Conservation (phyloP, 306 rosid genomes). For the Sesbania bispinosa region DNA sequence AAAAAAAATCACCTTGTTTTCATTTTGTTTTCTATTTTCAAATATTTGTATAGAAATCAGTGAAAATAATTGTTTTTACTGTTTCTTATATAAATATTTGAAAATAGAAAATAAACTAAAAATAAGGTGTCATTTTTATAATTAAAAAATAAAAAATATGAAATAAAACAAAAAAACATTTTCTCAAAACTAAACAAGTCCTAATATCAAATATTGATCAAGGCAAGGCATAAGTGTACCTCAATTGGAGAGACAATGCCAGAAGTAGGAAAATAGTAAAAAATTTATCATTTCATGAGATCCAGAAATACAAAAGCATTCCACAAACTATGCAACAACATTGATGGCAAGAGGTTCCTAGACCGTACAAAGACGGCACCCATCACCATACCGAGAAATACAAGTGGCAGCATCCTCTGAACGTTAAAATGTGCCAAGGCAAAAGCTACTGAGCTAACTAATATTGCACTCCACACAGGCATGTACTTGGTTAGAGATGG, state of each 20-base stretch:
- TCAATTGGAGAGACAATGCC: not conserved
- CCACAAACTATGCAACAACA: conserved; percentile 67
- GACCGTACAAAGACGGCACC: conserved; percentile 52
- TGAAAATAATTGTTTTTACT: too few relatives aligned
- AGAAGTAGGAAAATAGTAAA: not conserved
- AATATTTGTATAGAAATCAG: too few relatives aligned
- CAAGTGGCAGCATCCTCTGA: conserved; percentile 55
- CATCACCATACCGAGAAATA: conserved; percentile 57
- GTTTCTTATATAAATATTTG: too few relatives aligned
- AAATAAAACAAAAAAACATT: too few relatives aligned
- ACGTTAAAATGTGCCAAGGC: conserved; percentile 63
- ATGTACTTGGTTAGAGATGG: conserved; percentile 62
- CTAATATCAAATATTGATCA: too few relatives aligned
- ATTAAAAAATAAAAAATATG: too few relatives aligned
- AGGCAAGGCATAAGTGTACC: too few relatives aligned
- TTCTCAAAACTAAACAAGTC: too few relatives aligned
- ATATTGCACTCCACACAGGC: conserved; percentile 54
- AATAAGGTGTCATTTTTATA: too few relatives aligned
- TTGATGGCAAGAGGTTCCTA: conserved; percentile 54
- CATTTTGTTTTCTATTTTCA: too few relatives aligned
- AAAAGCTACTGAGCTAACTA: conserved; percentile 56
- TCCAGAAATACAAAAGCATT: conserved; percentile 65
- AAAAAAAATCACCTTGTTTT: too few relatives aligned
- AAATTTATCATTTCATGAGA: conserved; percentile 43
- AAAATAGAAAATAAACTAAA: too few relatives aligned